Base-by-base conservation (phyloP, 805 yeast genomes). In the Vanderwaltozyma tropicalis region DNA sequence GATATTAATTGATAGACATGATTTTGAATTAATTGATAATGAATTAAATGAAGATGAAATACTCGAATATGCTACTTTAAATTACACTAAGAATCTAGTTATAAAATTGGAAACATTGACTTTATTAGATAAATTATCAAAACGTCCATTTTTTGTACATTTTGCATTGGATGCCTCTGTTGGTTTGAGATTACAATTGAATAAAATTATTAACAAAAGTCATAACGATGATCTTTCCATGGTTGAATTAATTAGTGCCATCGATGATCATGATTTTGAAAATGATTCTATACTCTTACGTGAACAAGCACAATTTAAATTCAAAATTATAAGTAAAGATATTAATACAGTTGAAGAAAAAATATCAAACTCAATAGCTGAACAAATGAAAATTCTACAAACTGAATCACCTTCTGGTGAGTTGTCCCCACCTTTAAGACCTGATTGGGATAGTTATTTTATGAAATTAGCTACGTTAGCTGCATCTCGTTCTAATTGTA, bases 391-490 rank as follows among this genome's bases (percentile, higher is more conserved):
- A 12, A 38, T 49, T 24, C 40, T 50, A 21, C 29, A 42, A 31
- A 39, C 42, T 25, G 39, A 42, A 19, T 42, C 49, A 31, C 15
- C 26, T 8, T 31, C 41, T 15, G 33, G 32, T 18, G 48, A 48
- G 26, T 26, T 46, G n/a, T 43, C 35, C 38, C 63, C 55, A 20
- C 66, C 56, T 29, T 49, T 47, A 37, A 49, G 99, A 39, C 99
- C 99, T 1, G 74, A 79, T 3, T 92, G 99, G 99, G 98, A 92
- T 57, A 73, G 89, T 1, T 92, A 92, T 57, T 92, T 92, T 60
- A 92, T 92, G 98, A 68, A 78, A 31, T 62, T 92, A 41, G 96
- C 98, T 0, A 87, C 85, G 47, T 68, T 92, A 51, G 98, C 98
- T 0, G 95, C 98, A 0, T 66, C 79, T 33, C 67, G 99, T 46